Conservation (phyloP, 768 basidiomycete genomes). For the Panus rudis region DNA sequence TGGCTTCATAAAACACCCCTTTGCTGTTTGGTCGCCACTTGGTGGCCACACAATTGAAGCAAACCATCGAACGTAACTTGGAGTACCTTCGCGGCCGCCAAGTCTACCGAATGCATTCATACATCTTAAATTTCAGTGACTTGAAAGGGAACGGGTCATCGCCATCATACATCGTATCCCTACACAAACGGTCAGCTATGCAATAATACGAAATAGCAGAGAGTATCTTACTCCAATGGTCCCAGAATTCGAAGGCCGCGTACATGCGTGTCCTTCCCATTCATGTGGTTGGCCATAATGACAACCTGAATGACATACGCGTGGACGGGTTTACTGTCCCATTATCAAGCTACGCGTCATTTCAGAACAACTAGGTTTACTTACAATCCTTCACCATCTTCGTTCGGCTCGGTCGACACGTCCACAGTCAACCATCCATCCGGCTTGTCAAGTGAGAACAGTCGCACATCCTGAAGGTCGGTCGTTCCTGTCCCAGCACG, state of each 20-base stretch:
- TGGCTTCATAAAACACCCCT: too few species aligned
- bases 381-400: conserved; percentile 76
- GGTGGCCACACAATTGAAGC: too few species aligned
- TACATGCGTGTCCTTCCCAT: conserved; percentile 98
- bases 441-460: conserved; percentile 82
- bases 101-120: conserved; percentile 70
- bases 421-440: conserved; percentile 93
- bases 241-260: conserved; percentile 86
- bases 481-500: conserved; percentile 87
- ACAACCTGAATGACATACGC: conserved; percentile 89
- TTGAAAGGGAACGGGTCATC: conserved; percentile 73
- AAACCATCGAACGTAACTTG: too few species aligned
- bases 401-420: conserved; percentile 70
- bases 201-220: too few species aligned
- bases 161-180: conserved; percentile 23
- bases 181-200: conserved; percentile 8
- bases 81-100: too few species aligned
- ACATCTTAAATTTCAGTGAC: conserved; percentile 62
- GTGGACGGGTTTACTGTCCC: conserved; percentile 70
- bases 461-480: conserved; percentile 88
- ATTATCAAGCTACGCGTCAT: too few species aligned
- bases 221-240: conserved; percentile 78
- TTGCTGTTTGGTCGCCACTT: too few species aligned
- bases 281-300: conserved; percentile 91
- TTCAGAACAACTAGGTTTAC: conserved; percentile 18